Evolutionary conservation across 805 yeast genomes (phyloP), one percentile per base, ranked within the genome.

Genomic region (Yamadazyma laniorum): DNA sequence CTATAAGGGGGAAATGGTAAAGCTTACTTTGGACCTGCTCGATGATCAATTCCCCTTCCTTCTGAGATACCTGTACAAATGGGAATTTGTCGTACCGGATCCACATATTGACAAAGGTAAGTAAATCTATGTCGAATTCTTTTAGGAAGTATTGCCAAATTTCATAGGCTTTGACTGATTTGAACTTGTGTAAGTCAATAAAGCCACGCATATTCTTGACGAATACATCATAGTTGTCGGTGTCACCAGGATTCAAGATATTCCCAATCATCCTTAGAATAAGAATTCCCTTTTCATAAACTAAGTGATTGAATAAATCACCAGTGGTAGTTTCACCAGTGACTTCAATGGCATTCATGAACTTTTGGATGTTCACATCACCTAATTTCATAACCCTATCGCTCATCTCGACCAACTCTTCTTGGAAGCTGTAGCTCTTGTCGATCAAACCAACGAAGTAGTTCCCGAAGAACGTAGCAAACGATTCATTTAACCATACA

Each of bases 401-500:
- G 18, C 34, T 18, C 5, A 40, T 42, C 74, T n/a, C 53, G 35
- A 31, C 61, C 63, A 40, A 58, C 19, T 7, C 49, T 48, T 42
- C 69, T 74, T 25, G 52, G 39, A 6, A 40, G 15, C 13, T 18
- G 21, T 45, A 44, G 30, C 8, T 14, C 9, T 23, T 29, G 19
- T 46, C 45, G 16, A 46, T 17, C 17, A 43, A 13, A 12, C 42
- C 31, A 3, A 45, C 47, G 18, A 39, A 37, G 35, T 65, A 65
- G 47, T 72, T 71, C 1, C 89, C 85, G 47, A 79, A 65, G 70
- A 80, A 82, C 0, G 93, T 84, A 0, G 95, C 93, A 61, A 85
- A 81, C 2, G 85, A 65, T 61, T 85, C 95, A 50, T 83, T 82
- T 39, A 85, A 62, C 90, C 93, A 84, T 26, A 85, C 61, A 50